These are phyloP conservation scores for Globisporangium parvum DNA, from an alignment of 352 stramenopile species.

Conservation along the genomic window DNA sequence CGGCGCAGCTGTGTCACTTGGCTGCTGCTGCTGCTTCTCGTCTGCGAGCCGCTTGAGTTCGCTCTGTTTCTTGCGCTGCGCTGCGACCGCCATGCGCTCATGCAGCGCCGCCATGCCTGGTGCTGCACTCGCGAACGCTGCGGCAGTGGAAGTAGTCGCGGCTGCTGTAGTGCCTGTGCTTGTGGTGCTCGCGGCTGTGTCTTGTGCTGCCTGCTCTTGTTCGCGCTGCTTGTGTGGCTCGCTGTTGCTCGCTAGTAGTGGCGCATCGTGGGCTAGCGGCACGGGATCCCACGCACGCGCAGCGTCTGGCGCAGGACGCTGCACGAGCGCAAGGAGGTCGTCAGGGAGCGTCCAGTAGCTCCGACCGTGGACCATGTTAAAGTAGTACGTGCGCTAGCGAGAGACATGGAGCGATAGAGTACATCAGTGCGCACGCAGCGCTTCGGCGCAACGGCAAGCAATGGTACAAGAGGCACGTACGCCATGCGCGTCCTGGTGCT, in stretches of 20 bases:
- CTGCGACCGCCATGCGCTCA: constrained; percentile 55
- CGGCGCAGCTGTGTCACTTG: constrained; percentile 5
- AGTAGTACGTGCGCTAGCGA: constrained; percentile 65
- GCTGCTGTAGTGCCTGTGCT: too few species aligned
- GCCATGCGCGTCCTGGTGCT: constrained; percentile 54
- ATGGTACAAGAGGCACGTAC: constrained; percentile 20
- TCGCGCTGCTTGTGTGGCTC: constrained; percentile 23
- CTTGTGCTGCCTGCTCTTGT: constrained; percentile 26
- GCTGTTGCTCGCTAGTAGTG: constrained; percentile 33
- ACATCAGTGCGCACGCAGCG: not conserved
- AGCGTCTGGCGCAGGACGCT: constrained; percentile 14
- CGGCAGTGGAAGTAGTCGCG: too few species aligned
- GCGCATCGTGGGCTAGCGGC: constrained; percentile 17
- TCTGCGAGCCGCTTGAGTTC: constrained; percentile 26
- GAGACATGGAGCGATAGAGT: too few species aligned
- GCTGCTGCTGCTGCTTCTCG: not conserved
- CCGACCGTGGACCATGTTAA: constrained; percentile 65
- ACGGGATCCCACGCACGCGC: not conserved
- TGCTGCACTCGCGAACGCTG: constrained; percentile 1
- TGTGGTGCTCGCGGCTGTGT: constrained; percentile 4
- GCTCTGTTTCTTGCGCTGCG: constrained; percentile 42
- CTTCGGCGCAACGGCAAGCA: not conserved
- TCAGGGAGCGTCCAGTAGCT: constrained; percentile 72
- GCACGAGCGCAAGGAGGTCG: constrained; percentile 43
- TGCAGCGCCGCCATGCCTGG: constrained; percentile 26